Evolutionary conservation across 192 early-diverging fungal genomes (phyloP).

Genomic region (Funneliformis mosseae): DNA sequence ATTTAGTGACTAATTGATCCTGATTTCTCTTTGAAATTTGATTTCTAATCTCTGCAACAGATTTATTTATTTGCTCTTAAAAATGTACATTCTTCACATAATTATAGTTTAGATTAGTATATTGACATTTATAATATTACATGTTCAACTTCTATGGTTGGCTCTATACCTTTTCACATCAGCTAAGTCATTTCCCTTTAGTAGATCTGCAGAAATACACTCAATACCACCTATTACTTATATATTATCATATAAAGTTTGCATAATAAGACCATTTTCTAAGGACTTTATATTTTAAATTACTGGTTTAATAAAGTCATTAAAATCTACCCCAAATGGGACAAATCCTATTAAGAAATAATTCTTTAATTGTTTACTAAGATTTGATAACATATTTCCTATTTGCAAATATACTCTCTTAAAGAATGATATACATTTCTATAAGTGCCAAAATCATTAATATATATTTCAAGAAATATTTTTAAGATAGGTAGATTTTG

Average conservation of each 20-base stretch:
- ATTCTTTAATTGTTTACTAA: background rate
- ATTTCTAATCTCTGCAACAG: background rate
- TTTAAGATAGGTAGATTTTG: background rate
- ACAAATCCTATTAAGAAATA: constrained; percentile 23
- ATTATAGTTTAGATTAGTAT: background rate
- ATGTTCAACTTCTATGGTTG: background rate
- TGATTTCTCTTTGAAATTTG: background rate
- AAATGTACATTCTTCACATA: background rate
- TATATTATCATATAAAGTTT: background rate
- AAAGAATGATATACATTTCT: constrained; percentile 3
- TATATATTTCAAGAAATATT: constrained; percentile 14
- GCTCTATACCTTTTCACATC: background rate
- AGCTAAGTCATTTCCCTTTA: background rate
- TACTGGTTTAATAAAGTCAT: constrained; percentile 13
- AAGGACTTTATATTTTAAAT: background rate
- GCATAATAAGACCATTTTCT: constrained; percentile 2
- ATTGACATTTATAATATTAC: constrained; percentile 14
- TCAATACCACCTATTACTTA: background rate
- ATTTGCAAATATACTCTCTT: constrained; percentile 14
- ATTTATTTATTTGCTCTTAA: background rate
- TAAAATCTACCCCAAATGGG: background rate
- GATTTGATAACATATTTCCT: background rate
- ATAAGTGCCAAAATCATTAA: constrained; percentile 2
- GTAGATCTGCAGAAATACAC: background rate
- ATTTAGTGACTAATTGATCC: background rate